Base-by-base conservation (phyloP, 2,329 filamentous ascomycete species). In the Huntiella moniliformis region DNA sequence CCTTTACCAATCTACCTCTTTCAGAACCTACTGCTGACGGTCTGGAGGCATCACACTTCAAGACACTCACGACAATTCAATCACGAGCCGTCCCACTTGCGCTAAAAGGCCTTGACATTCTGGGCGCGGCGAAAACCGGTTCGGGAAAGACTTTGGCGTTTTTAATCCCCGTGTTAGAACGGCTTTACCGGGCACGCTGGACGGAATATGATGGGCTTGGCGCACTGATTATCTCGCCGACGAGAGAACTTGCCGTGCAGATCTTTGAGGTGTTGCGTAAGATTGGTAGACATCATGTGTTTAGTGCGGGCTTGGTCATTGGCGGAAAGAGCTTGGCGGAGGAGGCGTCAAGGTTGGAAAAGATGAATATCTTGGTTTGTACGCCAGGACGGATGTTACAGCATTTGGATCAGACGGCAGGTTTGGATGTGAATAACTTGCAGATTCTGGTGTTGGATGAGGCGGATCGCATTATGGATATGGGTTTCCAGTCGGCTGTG, bases 321-420 rank as follows among this genome's bases (percentile, higher is more conserved):
- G 91, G 91, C 36, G 91, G 91, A 36, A 94, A 93, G 68, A 87
- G 74, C 58, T 58, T 95, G 55, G 79, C 82, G 57, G 87, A 95
- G 56, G 76, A 98, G 63, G 77, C 83, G 17, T 83, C 92, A 54
- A 73, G 87, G 32, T 59, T 98, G 50, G 74, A 76, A 3, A 75
- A 85, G 52, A 96, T 98, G 88, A 98, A 96, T 58, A 96, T 98
- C 41, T 65, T 98, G 18, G 85, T 98, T 7, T 93, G 87, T 56
- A 98, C 91, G 1, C 91, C 91, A 0, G 91, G 91, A 1, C 76
- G 91, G 33, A 93, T 98, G 71, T 65, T 96, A 54, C 91, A 98
- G 62, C 91, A 98, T 61, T 68, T 98, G 56, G 88, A 93, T 56
- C 87, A 95, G 65, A 96, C 88, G 0, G 83, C 85, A 1, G 77